Evolutionary conservation across 139 green algal species (phyloP), one percentile per base, ranked within the genome.

Genomic region (Chlamydomonas sphaeroides): DNA sequence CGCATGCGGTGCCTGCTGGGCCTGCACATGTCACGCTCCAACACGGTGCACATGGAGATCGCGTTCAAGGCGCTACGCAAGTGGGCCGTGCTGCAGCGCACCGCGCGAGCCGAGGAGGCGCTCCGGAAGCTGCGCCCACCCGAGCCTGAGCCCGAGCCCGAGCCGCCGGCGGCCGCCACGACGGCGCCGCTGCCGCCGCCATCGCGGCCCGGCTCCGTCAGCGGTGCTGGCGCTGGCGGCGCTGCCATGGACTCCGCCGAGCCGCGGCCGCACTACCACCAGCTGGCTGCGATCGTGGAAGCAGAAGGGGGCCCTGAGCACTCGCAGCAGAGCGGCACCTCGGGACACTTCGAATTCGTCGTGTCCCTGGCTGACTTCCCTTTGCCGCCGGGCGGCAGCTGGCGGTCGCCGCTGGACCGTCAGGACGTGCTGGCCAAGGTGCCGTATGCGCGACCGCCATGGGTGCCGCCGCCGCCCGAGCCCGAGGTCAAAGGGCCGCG

Each of bases 321-420:
- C n/a, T n/a, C n/a, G n/a, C n/a, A n/a, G n/a, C n/a, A n/a, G 4
- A 32, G 56, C 11, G 2, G 1, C 30, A 72, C 1, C 36, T 66
- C 59, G 53, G 57, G 68, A 32, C 26, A 17, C 48, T 86, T 49
- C 38, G 57, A 65, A 38, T 26, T 65, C 32, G 85, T 45, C 33
- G 68, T 72, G 83, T 88, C 59, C 65, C 53, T 83, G 21, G 83
- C 72, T 23, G 82, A 87, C 71, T 87, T 61, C 67, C 86, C 71
- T 5, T 18, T 82, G 35, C 74, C 59, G 28, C 39, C 74, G n/a
- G 38, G 56, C 10, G 36, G 38, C 17, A 83, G 36, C 26, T 90
- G 86, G 86, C 36, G 86, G 35, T 76, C 83, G 21, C 61, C 85
- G 49, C 18, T 83, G 38, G 71, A 61, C 25, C n/a, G 33, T 18